Conservation (phyloP, 306 rosid genomes). For the apple (Malus domestica) region DNA sequence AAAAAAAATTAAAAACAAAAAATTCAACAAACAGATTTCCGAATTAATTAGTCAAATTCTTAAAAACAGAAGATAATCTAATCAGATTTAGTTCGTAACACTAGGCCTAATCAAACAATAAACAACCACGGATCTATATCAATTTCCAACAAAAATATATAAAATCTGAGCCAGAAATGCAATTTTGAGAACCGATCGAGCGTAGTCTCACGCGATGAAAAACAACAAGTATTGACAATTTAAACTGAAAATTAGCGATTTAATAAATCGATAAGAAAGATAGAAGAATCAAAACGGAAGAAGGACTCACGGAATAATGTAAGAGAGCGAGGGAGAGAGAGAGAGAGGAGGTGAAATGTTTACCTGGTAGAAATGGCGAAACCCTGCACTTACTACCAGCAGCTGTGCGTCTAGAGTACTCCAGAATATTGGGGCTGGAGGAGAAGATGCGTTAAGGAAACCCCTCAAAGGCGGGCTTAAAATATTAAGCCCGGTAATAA, state of each 20-base stretch:
- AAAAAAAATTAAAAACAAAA: not conserved
- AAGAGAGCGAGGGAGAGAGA: not conserved
- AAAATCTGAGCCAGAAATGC: not conserved
- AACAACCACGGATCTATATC: not conserved
- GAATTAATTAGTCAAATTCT: not conserved
- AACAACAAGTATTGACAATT: not conserved
- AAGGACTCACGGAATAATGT: not conserved
- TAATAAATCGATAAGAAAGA: not conserved
- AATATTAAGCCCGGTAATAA: not conserved
- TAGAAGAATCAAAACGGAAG: not conserved
- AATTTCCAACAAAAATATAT: not conserved
- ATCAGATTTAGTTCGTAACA: not conserved
- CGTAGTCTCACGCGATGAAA: not conserved
- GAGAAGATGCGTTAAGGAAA: not conserved
- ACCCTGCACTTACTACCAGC: not conserved
- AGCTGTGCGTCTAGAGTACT: not conserved
- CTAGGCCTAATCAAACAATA: not conserved
- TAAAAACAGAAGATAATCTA: not conserved
- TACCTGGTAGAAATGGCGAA: slow-evolving; percentile 5
- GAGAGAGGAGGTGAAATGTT: not conserved
- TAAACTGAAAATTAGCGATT: not conserved
- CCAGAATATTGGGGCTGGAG: not conserved
- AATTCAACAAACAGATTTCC: not conserved
- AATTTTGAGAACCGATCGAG: not conserved
- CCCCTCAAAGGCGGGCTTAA: not conserved